These are phyloP conservation scores for Priceomyces carsonii DNA, from an alignment of 805 yeast species.

Conservation along the genomic window DNA sequence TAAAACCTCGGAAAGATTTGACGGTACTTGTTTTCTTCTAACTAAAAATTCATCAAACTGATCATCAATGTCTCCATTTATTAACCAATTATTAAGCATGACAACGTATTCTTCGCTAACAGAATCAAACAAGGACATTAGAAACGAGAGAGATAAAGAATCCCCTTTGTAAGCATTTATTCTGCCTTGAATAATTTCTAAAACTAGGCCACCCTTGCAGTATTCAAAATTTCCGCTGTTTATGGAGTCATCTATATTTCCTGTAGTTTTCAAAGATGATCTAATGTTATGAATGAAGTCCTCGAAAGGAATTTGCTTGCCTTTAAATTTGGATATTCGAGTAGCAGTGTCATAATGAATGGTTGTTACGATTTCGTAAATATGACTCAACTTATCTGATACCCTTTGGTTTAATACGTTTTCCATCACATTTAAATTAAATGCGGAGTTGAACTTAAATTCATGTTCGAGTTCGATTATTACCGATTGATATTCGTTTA, in stretches of 20 bases:
- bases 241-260: slow-evolving; percentile 49
- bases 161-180: slow-evolving; percentile 68
- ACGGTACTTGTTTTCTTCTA: slow-evolving; percentile 39
- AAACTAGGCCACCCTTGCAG: slow-evolving; percentile 78
- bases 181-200: slow-evolving; percentile 60
- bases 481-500: slow-evolving; percentile 25
- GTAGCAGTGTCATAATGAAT: slow-evolving; percentile 51
- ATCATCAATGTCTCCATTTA: slow-evolving; percentile 71
- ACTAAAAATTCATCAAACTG: slow-evolving; percentile 82
- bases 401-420: slow-evolving; percentile 27
- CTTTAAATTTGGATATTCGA: slow-evolving; percentile 17
- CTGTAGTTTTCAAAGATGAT: slow-evolving; percentile 43
- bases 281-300: slow-evolving; percentile 38
- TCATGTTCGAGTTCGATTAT: slow-evolving; percentile 53
- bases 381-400: slow-evolving; percentile 43
- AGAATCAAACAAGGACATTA: slow-evolving; percentile 52
- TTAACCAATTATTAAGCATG: slow-evolving; percentile 80
- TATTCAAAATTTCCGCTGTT: slow-evolving; percentile 49
- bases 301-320: slow-evolving; percentile 23
- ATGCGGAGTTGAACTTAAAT: slow-evolving; percentile 47
- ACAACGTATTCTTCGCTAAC: slow-evolving; percentile 63
- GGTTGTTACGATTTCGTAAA: slow-evolving; percentile 55
- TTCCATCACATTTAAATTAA: slow-evolving; percentile 62
- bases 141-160: slow-evolving; percentile 49
- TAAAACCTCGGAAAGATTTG: slow-evolving; percentile 22